phyloP scores from a whole-genome alignment of 179 eudicot genomes.

The Nepenthes alata region DNA sequence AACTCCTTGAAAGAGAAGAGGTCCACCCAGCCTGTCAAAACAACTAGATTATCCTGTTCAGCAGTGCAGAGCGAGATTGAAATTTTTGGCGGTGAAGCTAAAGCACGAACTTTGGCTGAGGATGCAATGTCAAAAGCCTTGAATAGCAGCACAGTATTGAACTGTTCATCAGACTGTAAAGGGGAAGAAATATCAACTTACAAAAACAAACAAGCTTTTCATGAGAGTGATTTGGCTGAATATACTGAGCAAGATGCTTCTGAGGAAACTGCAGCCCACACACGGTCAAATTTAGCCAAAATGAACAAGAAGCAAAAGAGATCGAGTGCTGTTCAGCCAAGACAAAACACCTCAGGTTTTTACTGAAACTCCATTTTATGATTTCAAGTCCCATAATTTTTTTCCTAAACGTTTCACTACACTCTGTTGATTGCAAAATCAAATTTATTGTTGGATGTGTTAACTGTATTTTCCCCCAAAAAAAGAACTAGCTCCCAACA shows the following conservation, averaged over 20 bases:
- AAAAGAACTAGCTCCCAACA: too few relatives aligned
- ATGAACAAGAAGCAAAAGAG: conserved; percentile 10
- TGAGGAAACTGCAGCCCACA: neutral
- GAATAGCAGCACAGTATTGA: conserved; percentile 13
- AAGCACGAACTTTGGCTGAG: conserved; percentile 6
- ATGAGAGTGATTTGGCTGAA: conserved; percentile 7
- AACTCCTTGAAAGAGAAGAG: conserved; percentile 13
- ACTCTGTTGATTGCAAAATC: too few relatives aligned
- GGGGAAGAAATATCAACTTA: conserved; percentile 8
- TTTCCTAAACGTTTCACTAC: too few relatives aligned
- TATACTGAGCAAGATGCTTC: neutral
- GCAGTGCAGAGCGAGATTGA: conserved; percentile 13
- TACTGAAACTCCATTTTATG: too few relatives aligned
- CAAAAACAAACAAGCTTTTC: conserved; percentile 8
- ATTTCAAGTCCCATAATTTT: too few relatives aligned
- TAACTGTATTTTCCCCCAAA: too few relatives aligned
- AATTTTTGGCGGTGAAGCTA: conserved; percentile 5
- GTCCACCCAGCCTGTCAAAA: conserved; percentile 10
- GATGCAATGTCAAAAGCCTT: conserved; percentile 6
- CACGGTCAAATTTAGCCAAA: conserved; percentile 4
- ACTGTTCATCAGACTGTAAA: conserved; percentile 18
- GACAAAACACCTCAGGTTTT: conserved; percentile 17
- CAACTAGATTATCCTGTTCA: conserved; percentile 22
- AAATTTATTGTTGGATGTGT: too few relatives aligned
- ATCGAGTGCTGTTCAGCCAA: conserved; percentile 1